Conservation (phyloP, 225 moss, liverwort and hornwort genomes). For the Marchantia polymorpha region DNA sequence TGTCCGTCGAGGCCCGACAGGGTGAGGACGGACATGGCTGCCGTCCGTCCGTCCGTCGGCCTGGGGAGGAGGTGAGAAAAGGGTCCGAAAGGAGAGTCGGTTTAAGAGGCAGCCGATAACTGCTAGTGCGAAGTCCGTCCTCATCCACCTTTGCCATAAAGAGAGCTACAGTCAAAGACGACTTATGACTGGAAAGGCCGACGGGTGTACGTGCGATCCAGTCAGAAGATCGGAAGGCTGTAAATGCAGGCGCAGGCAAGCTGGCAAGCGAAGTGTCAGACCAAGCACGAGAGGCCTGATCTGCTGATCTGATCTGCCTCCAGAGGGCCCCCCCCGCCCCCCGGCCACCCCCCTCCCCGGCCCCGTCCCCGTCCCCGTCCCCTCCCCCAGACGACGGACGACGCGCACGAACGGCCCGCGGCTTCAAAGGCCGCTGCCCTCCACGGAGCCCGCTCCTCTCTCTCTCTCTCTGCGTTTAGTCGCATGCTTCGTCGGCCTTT, state of each 20-base stretch:
- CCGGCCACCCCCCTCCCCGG: background rate
- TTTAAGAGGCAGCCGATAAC: background rate
- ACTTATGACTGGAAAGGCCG: background rate
- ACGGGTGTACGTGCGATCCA: constrained; percentile 1
- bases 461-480: too few species aligned
- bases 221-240: constrained; percentile 8
- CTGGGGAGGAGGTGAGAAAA: too few species aligned
- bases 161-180: background rate
- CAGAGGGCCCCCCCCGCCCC: background rate
- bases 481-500: too few species aligned
- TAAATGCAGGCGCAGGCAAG: background rate
- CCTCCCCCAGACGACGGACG: background rate
- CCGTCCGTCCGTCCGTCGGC: too few species aligned
- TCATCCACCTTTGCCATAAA: background rate
- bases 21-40: too few species aligned
- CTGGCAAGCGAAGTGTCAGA: constrained; percentile 5
- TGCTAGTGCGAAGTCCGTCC: constrained; percentile 4
- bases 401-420: too few species aligned
- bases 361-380: background rate
- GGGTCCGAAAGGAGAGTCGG: background rate
- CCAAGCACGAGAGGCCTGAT: constrained; percentile 4
- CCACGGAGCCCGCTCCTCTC: too few species aligned
- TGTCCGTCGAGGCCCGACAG: too few species aligned
- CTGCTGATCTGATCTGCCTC: background rate
- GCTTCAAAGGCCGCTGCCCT: too few species aligned